A percentile compares a stretch with the other conserved stretches of the same genome.
Conservation (phyloP, 495 filamentous ascomycete species). For the Daldinia loculata region DNA sequence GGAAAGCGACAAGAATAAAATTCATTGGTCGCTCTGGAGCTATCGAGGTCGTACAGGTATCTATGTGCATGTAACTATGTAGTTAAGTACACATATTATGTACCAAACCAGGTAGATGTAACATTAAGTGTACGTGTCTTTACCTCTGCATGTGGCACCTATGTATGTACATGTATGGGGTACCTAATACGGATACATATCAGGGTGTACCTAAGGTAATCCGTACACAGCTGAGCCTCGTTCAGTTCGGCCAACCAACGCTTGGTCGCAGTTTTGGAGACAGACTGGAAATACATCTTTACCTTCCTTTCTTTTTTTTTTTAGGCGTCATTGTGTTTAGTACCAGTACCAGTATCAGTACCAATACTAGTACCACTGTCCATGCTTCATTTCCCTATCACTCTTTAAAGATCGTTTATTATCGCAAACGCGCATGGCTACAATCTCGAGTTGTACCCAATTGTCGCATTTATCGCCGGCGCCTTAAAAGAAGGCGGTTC, state of each 20-base stretch:
- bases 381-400: neutral
- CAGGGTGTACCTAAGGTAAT: too few relatives aligned
- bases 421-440: slow-evolving; percentile 28
- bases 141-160: neutral
- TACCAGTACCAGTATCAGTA: too few relatives aligned
- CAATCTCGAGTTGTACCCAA: slow-evolving; percentile 4
- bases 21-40: slow-evolving; percentile 4
- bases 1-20: slow-evolving; percentile 7
- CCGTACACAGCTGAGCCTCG: neutral
- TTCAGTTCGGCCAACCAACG: neutral
- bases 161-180: too few relatives aligned
- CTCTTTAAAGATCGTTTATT: neutral
- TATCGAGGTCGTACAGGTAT: neutral
- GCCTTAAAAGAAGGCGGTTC: slow-evolving; percentile 15
- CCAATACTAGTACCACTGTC: too few relatives aligned
- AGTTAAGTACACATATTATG: too few relatives aligned
- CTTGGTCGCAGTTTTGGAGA: neutral
- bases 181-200: too few relatives aligned
- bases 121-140: neutral
- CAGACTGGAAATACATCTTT: neutral
- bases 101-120: neutral
- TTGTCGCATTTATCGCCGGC: slow-evolving; percentile 20
- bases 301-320: neutral
- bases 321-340: too few relatives aligned
- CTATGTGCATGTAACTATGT: neutral